phyloP scores from a whole-genome alignment of 1,139 yeast genomes.

The Candida sanyaensis region DNA sequence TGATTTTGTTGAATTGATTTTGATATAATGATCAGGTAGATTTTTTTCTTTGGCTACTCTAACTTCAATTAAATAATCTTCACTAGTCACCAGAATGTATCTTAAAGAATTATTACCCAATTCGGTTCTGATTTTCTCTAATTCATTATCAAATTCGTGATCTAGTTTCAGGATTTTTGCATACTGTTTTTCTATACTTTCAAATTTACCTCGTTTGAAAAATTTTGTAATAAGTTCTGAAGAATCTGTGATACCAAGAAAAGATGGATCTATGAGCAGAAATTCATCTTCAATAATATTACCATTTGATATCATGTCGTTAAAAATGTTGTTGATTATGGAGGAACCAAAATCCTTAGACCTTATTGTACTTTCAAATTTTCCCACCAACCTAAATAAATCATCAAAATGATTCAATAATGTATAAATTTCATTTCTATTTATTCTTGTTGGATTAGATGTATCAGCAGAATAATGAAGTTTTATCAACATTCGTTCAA shows the following conservation, averaged over 20 bases:
- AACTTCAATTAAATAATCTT: constrained; percentile 74
- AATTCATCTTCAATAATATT: constrained; percentile 36
- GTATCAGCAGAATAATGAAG: constrained; percentile 56
- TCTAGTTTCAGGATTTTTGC: constrained; percentile 48
- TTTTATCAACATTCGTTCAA: constrained; percentile 67
- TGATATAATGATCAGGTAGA: constrained; percentile 75
- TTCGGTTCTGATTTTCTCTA: constrained; percentile 41
- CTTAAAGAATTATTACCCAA: constrained; percentile 61
- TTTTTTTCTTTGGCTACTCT: constrained; percentile 54
- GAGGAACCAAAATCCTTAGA: constrained; percentile 21
- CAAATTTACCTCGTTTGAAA: constrained; percentile 51
- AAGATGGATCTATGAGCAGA: constrained; percentile 55
- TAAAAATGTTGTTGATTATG: constrained; percentile 25
- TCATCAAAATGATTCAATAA: constrained; percentile 55
- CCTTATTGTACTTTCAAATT: constrained; percentile 25
- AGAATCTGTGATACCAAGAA: constrained; percentile 46
- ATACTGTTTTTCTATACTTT: constrained; percentile 39
- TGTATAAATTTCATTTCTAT: constrained; percentile 65
- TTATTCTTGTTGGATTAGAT: constrained; percentile 44
- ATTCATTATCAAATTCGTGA: constrained; percentile 48
- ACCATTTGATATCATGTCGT: constrained; percentile 20
- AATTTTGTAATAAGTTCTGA: constrained; percentile 53
- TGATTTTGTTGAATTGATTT: constrained; percentile 69
- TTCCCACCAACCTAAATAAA: constrained; percentile 27
- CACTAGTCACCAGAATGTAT: constrained; percentile 59